Base-by-base conservation (phyloP, 2,329 filamentous ascomycete species). In the Hymenotorrendiella dingleyae region DNA sequence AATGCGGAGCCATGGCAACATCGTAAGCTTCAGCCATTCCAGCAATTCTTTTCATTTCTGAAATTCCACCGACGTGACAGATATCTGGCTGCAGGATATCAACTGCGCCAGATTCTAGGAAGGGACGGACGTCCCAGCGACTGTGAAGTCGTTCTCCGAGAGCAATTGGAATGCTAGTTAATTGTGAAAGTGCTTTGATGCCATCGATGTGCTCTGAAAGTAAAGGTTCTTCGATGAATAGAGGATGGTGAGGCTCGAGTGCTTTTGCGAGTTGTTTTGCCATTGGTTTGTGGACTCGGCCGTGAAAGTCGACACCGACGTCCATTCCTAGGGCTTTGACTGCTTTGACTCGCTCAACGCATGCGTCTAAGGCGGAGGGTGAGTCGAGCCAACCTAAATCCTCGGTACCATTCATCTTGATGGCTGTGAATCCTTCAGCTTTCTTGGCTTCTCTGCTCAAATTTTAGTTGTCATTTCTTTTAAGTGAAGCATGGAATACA, bases 371-470 rank as follows among this genome's bases (percentile, higher is more conserved):
- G 0, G 71, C 70, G 0, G 71, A 67, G 0, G 85, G 85, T 1
- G 82, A 83, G 61, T 90, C 86, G 0, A 90, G 69, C 84, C 84
- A 89, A 50, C 77, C 80, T 1, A 88, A 63, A 48, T 88, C 84
- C 56, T 84, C 82, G 0, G 84, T 89, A 5, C 74, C 85, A 58
- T 89, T 88, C 84, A 90, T 89, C 59, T 89, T 89, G 41, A 88
- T 74, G 4, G 74, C 71, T 2, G 67, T 78, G 57, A 86, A 80
- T 0, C 81, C 81, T 60, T 84, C 80, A 9, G 67, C 66, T 53
- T 74, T 71, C 4, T 78, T 70, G 5, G 68, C 70, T 54, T 75
- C 71, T 3, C 75, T 80, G 21, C 21, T n/a, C n/a, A n/a, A n/a
- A n/a, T n/a, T n/a, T n/a, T n/a, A n/a, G n/a, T n/a, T n/a, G n/a